Percentiles rank a stretch among this genome's conserved stretches.
phyloP scores from a whole-genome alignment of 2,329 filamentous ascomycete species.

The Penicillium fuscoglaucum region DNA sequence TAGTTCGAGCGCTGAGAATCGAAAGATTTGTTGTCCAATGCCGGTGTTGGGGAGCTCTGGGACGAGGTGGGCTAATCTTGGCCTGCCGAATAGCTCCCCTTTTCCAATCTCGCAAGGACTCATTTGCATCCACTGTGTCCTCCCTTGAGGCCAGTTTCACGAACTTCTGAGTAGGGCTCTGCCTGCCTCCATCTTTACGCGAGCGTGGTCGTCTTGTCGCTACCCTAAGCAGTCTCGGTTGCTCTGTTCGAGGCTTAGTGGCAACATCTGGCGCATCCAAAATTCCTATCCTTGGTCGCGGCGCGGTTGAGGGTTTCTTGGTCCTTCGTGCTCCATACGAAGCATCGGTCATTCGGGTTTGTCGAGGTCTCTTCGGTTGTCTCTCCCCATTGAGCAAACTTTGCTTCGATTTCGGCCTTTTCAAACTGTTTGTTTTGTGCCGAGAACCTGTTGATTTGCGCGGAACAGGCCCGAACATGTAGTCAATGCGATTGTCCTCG shows the following conservation, averaged over 20 bases:
- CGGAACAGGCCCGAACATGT: slow-evolving; percentile 38
- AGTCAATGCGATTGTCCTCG: slow-evolving; percentile 46
- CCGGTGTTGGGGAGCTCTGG: slow-evolving; percentile 24
- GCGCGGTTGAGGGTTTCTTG: slow-evolving; percentile 22
- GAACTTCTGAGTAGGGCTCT: slow-evolving; percentile 54
- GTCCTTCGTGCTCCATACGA: slow-evolving; percentile 26
- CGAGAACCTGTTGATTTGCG: slow-evolving; percentile 21
- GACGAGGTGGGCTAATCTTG: slow-evolving; percentile 18
- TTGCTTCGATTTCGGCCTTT: slow-evolving; percentile 21
- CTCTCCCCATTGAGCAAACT: slow-evolving; percentile 18
- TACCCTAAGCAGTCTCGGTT: slow-evolving; percentile 57
- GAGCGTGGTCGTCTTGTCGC: slow-evolving; percentile 55
- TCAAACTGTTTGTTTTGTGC: slow-evolving; percentile 14
- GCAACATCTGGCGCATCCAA: slow-evolving; percentile 50
- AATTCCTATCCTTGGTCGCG: slow-evolving; percentile 47
- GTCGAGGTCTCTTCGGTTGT: slow-evolving; percentile 29
- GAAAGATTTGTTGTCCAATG: slow-evolving; percentile 25
- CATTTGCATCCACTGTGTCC: slow-evolving; percentile 58
- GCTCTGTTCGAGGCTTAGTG: slow-evolving; percentile 28
- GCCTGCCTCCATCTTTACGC: slow-evolving; percentile 50
- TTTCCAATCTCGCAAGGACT: slow-evolving; percentile 53
- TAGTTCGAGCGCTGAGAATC: slow-evolving; percentile 17
- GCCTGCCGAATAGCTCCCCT: slow-evolving; percentile 44
- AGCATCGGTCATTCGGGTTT: slow-evolving; percentile 40
- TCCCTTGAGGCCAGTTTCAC: slow-evolving; percentile 52